phyloP scores from a whole-genome alignment of 345 rosid species.

The Isatis tinctoria region DNA sequence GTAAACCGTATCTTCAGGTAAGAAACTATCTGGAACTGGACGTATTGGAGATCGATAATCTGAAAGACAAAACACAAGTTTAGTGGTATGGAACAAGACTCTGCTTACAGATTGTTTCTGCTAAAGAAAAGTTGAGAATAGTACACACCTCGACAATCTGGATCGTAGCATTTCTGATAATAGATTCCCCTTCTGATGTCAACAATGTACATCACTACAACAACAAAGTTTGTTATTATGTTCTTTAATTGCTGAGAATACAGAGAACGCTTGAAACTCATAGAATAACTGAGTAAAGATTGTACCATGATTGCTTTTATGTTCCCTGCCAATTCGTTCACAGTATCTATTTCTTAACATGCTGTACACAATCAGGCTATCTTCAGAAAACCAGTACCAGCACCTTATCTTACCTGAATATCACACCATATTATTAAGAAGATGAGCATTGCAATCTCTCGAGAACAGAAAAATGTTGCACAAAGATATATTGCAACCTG shows the following conservation, averaged over 20 bases:
- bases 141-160: constrained; percentile 81
- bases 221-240: constrained; percentile 7
- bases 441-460: neutral
- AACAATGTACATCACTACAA: constrained; percentile 80
- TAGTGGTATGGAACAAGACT: neutral
- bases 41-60: constrained; percentile 87
- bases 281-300: neutral
- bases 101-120: neutral
- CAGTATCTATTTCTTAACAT: constrained; percentile 89
- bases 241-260: neutral
- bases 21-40: constrained; percentile 50
- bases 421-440: neutral
- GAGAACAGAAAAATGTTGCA: neutral
- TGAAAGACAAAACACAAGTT: constrained; percentile 33
- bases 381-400: constrained; percentile 98
- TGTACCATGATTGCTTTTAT: constrained; percentile 92
- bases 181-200: constrained; percentile 69
- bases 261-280: neutral
- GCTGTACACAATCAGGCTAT: constrained; percentile 82
- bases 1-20: constrained; percentile 46
- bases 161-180: constrained; percentile 96
- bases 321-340: constrained; percentile 92
- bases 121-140: neutral
- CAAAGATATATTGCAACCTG: constrained; percentile 49
- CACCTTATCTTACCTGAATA: constrained; percentile 75